phyloP scores from a whole-genome alignment of 1,284 basidiomycete species.

The Trametes versicolor region DNA sequence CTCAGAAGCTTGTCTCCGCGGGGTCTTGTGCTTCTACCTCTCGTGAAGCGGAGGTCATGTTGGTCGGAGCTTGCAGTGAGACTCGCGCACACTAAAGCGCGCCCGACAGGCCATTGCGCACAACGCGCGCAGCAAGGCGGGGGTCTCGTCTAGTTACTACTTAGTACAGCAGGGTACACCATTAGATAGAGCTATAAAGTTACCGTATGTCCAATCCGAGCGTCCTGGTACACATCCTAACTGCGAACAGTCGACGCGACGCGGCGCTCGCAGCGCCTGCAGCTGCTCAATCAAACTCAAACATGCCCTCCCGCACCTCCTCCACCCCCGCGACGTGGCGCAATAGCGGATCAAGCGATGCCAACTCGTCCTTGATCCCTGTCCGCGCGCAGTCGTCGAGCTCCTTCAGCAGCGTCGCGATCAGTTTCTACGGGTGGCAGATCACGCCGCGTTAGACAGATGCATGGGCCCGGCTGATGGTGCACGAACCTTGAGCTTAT shows the following conservation, averaged over 20 bases:
- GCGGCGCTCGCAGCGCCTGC: background rate
- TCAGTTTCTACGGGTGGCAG: constrained; percentile 72
- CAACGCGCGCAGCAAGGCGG: background rate
- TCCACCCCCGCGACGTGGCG: constrained; percentile 56
- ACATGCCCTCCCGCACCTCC: constrained; percentile 36
- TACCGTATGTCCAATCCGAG: constrained; percentile 26
- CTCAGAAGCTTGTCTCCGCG: too few species aligned
- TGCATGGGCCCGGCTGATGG: background rate
- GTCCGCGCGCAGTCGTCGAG: constrained; percentile 82
- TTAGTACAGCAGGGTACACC: constrained; percentile 37
- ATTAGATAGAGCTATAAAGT: constrained; percentile 42
- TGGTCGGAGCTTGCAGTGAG: too few species aligned
- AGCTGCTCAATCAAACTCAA: constrained; percentile 35
- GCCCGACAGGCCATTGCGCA: background rate
- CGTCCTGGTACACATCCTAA: background rate
- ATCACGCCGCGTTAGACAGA: constrained; percentile 17
- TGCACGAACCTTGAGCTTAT: constrained; percentile 77
- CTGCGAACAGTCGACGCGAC: background rate
- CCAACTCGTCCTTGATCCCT: constrained; percentile 83
- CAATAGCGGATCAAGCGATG: constrained; percentile 80
- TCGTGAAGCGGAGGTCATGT: too few species aligned
- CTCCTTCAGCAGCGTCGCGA: constrained; percentile 78
- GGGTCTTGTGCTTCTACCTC: too few species aligned
- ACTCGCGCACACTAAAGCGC: too few species aligned
- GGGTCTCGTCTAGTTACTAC: constrained; percentile 1